Percentiles rank a stretch among this genome's conserved stretches.
These are phyloP conservation scores for Pseudocercospora crystallina DNA, from an alignment of 2,329 filamentous ascomycete species.

Conservation along the genomic window DNA sequence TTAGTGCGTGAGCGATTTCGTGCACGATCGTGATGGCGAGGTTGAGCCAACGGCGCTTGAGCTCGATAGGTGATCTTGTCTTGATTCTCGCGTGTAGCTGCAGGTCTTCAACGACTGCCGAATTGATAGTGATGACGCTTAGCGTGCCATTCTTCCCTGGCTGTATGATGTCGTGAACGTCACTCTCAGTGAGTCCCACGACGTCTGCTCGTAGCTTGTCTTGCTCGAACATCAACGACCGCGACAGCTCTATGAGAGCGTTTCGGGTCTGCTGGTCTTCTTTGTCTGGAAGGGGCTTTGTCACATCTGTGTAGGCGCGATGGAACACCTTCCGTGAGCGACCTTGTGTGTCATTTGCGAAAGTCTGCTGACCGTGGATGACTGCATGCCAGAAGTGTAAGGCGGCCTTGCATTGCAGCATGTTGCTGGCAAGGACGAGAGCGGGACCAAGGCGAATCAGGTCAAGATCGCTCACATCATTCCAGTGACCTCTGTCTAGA, in stretches of 20 bases:
- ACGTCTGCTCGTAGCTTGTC: not conserved
- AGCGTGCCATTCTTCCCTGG: not conserved
- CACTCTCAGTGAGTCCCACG: not conserved
- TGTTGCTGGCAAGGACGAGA: not conserved
- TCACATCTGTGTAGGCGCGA: not conserved
- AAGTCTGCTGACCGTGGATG: not conserved
- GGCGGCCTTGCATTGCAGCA: not conserved
- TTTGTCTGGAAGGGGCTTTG: not conserved
- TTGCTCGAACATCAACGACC: not conserved
- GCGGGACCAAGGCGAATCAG: not conserved
- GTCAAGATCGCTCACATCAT: not conserved
- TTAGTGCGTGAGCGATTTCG: slow-evolving; percentile 9
- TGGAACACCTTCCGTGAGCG: not conserved
- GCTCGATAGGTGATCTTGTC: not conserved
- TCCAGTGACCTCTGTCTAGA: not conserved
- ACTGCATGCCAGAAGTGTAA: slow-evolving; percentile 3
- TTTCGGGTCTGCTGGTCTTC: not conserved
- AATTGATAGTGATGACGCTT: not conserved
- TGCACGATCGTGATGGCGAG: slow-evolving; percentile 5
- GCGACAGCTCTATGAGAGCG: not conserved
- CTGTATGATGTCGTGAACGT: not conserved
- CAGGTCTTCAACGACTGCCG: not conserved
- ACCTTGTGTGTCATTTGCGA: not conserved
- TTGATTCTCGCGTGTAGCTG: not conserved
- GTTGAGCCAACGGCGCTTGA: slow-evolving; percentile 3